Evolutionary conservation across 176 grass and related monocot genomes (phyloP).

Genomic region (Oryza brachyantha): DNA sequence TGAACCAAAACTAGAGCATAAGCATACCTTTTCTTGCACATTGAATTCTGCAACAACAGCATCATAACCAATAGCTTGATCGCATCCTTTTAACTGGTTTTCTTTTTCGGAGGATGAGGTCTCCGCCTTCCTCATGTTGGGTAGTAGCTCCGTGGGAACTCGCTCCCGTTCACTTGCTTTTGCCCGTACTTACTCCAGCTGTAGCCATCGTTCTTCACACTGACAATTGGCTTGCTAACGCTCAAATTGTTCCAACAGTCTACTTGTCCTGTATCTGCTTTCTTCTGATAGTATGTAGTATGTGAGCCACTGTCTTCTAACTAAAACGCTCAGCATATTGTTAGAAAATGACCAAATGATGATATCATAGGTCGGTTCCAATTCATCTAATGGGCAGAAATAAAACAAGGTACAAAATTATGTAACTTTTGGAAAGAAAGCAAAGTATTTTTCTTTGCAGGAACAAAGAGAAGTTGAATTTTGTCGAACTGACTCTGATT

Average conservation of each 20-base stretch:
- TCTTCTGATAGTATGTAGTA: constrained; percentile 5
- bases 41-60: neutral
- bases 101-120: constrained; percentile 24
- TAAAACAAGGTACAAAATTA: neutral
- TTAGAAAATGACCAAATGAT: constrained; percentile 6
- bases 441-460: neutral
- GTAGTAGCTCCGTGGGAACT: constrained; percentile 64
- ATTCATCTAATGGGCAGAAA: neutral
- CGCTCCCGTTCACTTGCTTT: constrained; percentile 63
- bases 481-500: constrained; percentile 21
- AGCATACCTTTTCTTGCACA: constrained; percentile 35
- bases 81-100: neutral
- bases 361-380: neutral
- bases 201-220: constrained; percentile 48
- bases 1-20: neutral
- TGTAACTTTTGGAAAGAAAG: neutral
- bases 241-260: constrained; percentile 1
- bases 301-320: constrained; percentile 15
- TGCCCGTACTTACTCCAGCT: constrained; percentile 75
- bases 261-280: constrained; percentile 19
- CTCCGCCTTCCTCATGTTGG: constrained; percentile 61
- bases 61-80: constrained; percentile 5
- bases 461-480: neutral
- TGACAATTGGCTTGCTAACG: neutral
- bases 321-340: constrained; percentile 4